Conservation (phyloP, 2,329 filamentous ascomycete genomes). For the Akanthomyces muscarius region DNA sequence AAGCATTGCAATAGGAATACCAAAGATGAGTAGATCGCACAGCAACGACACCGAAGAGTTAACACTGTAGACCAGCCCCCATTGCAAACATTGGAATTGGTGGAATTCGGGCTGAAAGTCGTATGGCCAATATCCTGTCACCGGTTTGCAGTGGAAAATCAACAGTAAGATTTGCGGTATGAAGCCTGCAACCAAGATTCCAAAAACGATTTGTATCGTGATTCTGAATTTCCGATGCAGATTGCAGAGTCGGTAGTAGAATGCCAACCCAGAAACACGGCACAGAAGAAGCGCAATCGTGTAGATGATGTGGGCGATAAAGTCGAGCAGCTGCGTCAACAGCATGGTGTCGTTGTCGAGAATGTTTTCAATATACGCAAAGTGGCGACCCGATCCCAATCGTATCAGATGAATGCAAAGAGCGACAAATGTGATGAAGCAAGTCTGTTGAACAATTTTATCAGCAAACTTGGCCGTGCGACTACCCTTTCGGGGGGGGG, state of each 20-base stretch:
- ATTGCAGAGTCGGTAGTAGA: conserved; percentile 45
- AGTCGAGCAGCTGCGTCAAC: conserved; percentile 45
- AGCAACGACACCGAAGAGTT: conserved; percentile 47
- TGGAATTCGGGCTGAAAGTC: conserved; percentile 39
- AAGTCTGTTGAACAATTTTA: conserved; percentile 23
- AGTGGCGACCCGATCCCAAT: conserved; percentile 45
- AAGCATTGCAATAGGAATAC: conserved; percentile 47
- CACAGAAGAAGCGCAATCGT: conserved; percentile 46
- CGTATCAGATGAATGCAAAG: conserved; percentile 42
- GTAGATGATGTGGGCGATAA: conserved; percentile 48
- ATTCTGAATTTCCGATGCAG: conserved; percentile 33
- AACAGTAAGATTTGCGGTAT: conserved; percentile 47
- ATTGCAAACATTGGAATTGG: conserved; percentile 43
- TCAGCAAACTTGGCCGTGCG: conserved; percentile 11
- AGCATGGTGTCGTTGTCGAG: conserved; percentile 38
- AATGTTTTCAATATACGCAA: conserved; percentile 44
- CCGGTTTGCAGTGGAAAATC: conserved; percentile 48
- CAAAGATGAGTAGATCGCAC: conserved; percentile 48
- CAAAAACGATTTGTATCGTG: conserved; percentile 34
- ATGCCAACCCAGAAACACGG: conserved; percentile 48
- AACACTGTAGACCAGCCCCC: conserved; percentile 49
- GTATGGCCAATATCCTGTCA: conserved; percentile 50
- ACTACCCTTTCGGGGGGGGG: too few species aligned
- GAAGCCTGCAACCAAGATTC: conserved; percentile 38
- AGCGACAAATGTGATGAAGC: conserved; percentile 40